Conservation (phyloP, 2,329 filamentous ascomycete species). For the Diplocarpon rosae region DNA sequence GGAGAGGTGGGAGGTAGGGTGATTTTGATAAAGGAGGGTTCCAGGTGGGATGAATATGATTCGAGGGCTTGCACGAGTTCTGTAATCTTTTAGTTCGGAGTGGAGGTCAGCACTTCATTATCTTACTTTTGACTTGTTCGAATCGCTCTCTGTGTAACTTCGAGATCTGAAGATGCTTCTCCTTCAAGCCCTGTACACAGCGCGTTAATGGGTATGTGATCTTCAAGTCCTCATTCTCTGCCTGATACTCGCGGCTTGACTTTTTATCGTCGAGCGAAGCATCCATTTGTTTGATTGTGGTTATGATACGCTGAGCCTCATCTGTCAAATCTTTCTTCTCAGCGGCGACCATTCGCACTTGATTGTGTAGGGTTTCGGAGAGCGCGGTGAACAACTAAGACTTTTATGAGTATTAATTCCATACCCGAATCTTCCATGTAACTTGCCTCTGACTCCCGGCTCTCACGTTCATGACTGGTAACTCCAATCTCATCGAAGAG, state of each 20-base stretch:
- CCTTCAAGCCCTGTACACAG: constrained; percentile 71
- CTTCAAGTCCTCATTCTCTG: constrained; percentile 56
- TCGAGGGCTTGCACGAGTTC: constrained; percentile 89
- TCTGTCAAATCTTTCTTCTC: constrained; percentile 90
- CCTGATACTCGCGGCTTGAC: constrained; percentile 49
- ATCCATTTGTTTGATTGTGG: constrained; percentile 87
- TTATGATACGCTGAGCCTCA: constrained; percentile 77
- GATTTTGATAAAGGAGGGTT: constrained; percentile 76
- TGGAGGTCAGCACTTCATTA: constrained; percentile 4
- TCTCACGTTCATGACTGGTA: constrained; percentile 83
- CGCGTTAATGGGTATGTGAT: constrained; percentile 74
- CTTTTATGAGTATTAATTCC: too few species aligned
- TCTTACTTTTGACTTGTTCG: constrained; percentile 85
- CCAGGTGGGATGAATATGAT: constrained; percentile 93
- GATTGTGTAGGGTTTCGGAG: constrained; percentile 83
- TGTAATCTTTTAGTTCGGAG: constrained; percentile 29
- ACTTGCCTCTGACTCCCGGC: constrained; percentile 76
- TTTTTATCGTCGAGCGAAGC: constrained; percentile 70
- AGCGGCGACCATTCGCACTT: constrained; percentile 70
- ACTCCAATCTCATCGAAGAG: constrained; percentile 97
- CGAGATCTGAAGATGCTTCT: constrained; percentile 72
- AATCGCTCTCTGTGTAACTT: constrained; percentile 83
- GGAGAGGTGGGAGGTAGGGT: constrained; percentile 72
- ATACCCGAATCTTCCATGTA: not conserved
- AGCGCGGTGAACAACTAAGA: constrained; percentile 77